Evolutionary conservation across 2,329 filamentous ascomycete species (phyloP).

Genomic region (Xylaria sp.): DNA sequence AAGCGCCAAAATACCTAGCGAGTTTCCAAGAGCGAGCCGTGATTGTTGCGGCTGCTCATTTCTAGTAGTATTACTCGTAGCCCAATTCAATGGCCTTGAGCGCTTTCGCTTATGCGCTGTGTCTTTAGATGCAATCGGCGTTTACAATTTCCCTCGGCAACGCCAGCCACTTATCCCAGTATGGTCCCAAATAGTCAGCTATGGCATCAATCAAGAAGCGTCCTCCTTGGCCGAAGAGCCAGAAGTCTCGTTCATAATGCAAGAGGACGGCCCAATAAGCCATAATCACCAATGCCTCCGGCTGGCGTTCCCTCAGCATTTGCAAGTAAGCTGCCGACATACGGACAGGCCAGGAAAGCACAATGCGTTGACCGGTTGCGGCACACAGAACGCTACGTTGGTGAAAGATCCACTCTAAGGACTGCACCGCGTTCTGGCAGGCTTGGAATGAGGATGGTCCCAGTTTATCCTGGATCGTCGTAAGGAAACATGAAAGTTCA

Average conservation of each 20-base stretch:
- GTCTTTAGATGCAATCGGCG: not conserved
- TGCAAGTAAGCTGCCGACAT: slow-evolving; percentile 19
- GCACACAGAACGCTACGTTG: not conserved
- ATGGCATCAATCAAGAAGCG: slow-evolving; percentile 23
- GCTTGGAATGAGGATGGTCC: slow-evolving; percentile 8
- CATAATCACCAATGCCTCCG: slow-evolving; percentile 25
- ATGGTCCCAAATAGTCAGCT: slow-evolving; percentile 12
- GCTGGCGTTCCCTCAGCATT: slow-evolving; percentile 16
- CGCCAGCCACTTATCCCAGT: slow-evolving; percentile 18
- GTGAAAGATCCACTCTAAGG: slow-evolving; percentile 6
- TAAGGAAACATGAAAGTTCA: slow-evolving; percentile 1
- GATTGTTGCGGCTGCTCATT: too few species aligned
- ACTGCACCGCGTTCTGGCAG: slow-evolving; percentile 14
- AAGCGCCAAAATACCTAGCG: too few species aligned
- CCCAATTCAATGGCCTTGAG: too few species aligned
- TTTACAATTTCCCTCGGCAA: slow-evolving; percentile 11
- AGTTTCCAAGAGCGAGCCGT: too few species aligned
- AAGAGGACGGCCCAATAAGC: slow-evolving; percentile 20
- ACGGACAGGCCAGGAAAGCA: slow-evolving; percentile 21
- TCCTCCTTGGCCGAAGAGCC: slow-evolving; percentile 20
- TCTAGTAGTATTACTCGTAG: too few species aligned
- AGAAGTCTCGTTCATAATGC: slow-evolving; percentile 22
- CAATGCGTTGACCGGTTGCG: not conserved
- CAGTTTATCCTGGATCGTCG: not conserved
- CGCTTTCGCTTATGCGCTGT: not conserved